Base-by-base conservation (phyloP, 1,139 yeast genomes). In the Diutina ranongensis region DNA sequence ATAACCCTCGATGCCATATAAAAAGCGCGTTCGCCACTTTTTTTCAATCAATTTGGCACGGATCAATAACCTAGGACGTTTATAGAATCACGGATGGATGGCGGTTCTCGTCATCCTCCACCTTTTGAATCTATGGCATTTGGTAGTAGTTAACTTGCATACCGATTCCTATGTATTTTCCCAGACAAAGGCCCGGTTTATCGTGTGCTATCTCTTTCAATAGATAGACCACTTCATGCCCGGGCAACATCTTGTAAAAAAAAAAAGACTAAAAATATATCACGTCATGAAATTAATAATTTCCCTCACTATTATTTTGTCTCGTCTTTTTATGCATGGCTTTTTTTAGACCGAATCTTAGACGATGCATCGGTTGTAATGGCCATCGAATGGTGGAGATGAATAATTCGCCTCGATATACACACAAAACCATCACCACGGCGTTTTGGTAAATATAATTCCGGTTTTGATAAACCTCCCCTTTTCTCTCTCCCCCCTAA, bases 161-260 rank as follows among this genome's bases (percentile, higher is more conserved):
- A 21, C 40, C 28, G 33, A 7, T 16, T 15, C 33, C 28, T 12
- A 15, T n/a, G 42, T 16, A 10, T 10, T 25, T n/a, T 38, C 42
- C 28, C 42, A 38, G 42, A 38, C 31, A 27, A 38, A 38, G 28
- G 32, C 32, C 32, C 42, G 33, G 33, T 25, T 38, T 38, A 22
- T 38, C 42, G 42, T 38, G 33, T 38, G n/a, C 21, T 38, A 38
- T 25, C 42, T 35, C 28, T n/a, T n/a, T 21, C 40, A 12, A 35
- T 35, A 35, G 40, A 35, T 21, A 35, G 40, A 20, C 16, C 40
- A 35, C 40, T 35, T 35, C 40, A 35, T 35, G 40, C 40, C 40
- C 40, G 40, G 40, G 40, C 40, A 35, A 35, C 40, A 35, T 35
- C 18, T 21, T 31, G 28, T 25, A 25, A 10, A 7, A 25, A 5